Evolutionary conservation across 441 rosid genomes (phyloP).

Genomic region (Daphne laureola): DNA sequence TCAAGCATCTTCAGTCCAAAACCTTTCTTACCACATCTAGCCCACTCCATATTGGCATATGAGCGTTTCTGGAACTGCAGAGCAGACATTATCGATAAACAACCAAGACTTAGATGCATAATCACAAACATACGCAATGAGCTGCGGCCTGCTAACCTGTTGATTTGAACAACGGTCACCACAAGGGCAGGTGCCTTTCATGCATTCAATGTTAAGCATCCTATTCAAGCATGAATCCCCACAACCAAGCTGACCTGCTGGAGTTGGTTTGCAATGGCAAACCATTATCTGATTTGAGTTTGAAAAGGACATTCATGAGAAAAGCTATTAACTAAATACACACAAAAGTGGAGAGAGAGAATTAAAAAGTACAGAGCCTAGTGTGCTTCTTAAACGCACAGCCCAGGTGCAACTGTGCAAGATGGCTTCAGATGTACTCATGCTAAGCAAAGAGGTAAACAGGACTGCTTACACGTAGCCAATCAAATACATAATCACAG

Average conservation of each 20-base stretch:
- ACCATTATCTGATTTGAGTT: constrained; percentile 73
- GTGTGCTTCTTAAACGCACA: no score
- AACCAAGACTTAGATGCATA: constrained; percentile 13
- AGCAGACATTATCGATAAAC: constrained; percentile 18
- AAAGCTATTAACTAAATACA: constrained; percentile 3
- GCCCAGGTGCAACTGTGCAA: no score
- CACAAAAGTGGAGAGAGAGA: constrained; percentile 7
- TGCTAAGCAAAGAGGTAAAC: no score
- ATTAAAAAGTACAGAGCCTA: no score
- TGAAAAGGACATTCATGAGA: constrained; percentile 11
- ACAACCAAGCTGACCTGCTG: constrained; percentile 62
- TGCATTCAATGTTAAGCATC: constrained; percentile 94
- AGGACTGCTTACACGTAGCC: no score
- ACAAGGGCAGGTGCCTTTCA: constrained; percentile 87
- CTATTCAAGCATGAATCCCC: constrained; percentile 95
- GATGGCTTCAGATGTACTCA: no score
- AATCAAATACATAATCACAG: no score
- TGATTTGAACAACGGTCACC: constrained; percentile 89
- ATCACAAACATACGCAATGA: constrained; percentile 4
- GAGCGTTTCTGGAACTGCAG: constrained; percentile 86
- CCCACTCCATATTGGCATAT: constrained; percentile 73
- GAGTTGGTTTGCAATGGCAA: constrained; percentile 74
- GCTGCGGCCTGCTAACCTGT: constrained; percentile 38
- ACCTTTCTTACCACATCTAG: constrained; percentile 89
- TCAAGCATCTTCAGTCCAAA: constrained; percentile 80